phyloP scores from a whole-genome alignment of 768 basidiomycete genomes.

The Pluteus cervinus region DNA sequence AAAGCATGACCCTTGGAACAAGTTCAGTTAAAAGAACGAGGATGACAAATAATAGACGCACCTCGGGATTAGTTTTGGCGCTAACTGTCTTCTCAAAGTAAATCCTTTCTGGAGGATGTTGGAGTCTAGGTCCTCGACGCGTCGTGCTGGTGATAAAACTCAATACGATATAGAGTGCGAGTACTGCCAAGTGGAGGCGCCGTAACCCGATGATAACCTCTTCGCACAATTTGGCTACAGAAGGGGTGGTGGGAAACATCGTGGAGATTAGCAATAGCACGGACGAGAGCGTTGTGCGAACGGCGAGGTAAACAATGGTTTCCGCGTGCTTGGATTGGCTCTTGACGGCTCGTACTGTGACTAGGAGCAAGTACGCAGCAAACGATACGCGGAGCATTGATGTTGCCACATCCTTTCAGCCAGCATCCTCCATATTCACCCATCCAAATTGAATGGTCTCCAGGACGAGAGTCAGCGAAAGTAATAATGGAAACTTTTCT shows the following conservation, averaged over 20 bases:
- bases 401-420: conserved; percentile 25
- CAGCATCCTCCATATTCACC: conserved; percentile 30
- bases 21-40: conserved; percentile 28
- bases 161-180: conserved; percentile 43
- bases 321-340: conserved; percentile 41
- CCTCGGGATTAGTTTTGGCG: conserved; percentile 52
- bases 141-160: conserved; percentile 41
- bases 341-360: conserved; percentile 50
- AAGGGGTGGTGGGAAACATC: conserved; percentile 24
- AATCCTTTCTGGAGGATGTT: conserved; percentile 67
- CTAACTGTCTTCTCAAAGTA: conserved; percentile 69
- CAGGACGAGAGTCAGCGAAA: conserved; percentile 43
- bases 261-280: conserved; percentile 31
- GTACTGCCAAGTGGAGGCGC: conserved; percentile 46
- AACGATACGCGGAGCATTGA: conserved; percentile 43
- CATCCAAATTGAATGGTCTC: conserved; percentile 54
- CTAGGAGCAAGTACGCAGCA: conserved; percentile 51
- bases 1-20: conserved; percentile 42
- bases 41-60: conserved; percentile 70
- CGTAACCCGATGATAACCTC: conserved; percentile 15
- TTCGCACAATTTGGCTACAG: conserved; percentile 13
- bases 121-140: conserved; percentile 67
- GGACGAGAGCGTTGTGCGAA: conserved; percentile 48
- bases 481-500: conserved; percentile 48
- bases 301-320: conserved; percentile 56